Evolutionary conservation across 176 grass and related monocot genomes (phyloP).

Genomic region (Aegilops sharonensis): DNA sequence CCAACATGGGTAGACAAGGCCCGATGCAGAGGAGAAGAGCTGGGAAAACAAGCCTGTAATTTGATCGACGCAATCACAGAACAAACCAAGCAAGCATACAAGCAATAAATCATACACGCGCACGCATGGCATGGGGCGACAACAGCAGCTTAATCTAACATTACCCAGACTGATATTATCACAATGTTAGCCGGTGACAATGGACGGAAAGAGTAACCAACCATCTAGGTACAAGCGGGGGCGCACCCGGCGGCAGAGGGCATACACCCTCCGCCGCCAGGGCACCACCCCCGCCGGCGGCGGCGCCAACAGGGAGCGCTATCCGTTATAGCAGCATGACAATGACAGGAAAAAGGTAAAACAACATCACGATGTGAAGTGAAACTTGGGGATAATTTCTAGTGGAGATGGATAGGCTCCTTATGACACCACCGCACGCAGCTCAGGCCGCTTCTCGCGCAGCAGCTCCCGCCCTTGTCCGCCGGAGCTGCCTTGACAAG

Average conservation of each 20-base stretch:
- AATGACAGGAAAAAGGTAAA: conserved; percentile 1
- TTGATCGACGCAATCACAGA: neutral
- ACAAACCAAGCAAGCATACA: neutral
- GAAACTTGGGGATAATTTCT: conserved; percentile 53
- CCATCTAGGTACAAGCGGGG: conserved; percentile 58
- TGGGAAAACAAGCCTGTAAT: too few relatives aligned
- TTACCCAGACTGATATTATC: conserved; percentile 63
- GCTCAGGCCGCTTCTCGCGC: neutral
- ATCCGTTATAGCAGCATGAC: conserved; percentile 32
- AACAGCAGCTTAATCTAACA: conserved; percentile 32
- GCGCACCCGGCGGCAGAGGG: neutral
- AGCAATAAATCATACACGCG: neutral
- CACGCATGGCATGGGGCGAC: neutral
- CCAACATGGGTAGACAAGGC: too few relatives aligned
- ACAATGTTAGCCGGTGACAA: conserved; percentile 58
- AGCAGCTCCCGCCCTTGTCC: neutral
- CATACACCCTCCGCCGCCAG: neutral
- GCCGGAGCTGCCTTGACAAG: neutral
- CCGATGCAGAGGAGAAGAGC: too few relatives aligned
- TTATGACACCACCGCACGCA: neutral
- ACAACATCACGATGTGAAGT: conserved; percentile 49
- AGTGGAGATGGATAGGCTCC: conserved; percentile 43
- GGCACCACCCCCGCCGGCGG: neutral
- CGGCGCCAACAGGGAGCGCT: conserved; percentile 43
- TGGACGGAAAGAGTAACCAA: conserved; percentile 47